Percentiles rank a stretch among this genome's conserved stretches.
These are phyloP conservation scores for Ophiostoma sp. DNA, from an alignment of 2,329 filamentous ascomycete species.

Conservation along the genomic window DNA sequence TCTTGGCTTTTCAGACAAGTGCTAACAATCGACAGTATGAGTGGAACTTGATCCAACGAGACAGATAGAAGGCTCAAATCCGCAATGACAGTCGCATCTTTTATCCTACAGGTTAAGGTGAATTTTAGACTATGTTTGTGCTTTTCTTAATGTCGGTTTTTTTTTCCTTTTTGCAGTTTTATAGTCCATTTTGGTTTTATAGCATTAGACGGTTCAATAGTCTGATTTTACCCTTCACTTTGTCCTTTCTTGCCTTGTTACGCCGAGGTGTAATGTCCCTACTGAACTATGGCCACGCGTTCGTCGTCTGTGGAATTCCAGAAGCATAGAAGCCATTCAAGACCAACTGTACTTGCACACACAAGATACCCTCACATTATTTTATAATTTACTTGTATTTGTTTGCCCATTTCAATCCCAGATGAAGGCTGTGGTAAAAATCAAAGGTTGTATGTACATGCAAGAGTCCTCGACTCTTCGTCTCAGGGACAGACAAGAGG, in stretches of 20 bases:
- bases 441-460: constrained; percentile 3
- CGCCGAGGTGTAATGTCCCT: background rate
- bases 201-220: constrained; percentile 8
- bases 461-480: background rate
- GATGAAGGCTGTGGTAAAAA: background rate
- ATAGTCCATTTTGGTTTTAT: background rate
- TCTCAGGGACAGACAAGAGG: background rate
- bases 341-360: background rate
- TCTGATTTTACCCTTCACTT: background rate
- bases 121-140: background rate
- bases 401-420: background rate
- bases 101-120: background rate
- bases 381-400: background rate
- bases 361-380: background rate
- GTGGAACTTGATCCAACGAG: constrained; percentile 56
- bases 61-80: constrained; percentile 38
- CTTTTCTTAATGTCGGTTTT: background rate
- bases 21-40: constrained; percentile 47
- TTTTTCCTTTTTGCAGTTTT: background rate
- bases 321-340: background rate
- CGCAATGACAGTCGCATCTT: background rate
- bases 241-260: background rate
- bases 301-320: background rate
- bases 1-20: constrained; percentile 10
- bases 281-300: background rate